Evolutionary conservation across 257 asterid genomes (phyloP), one percentile per base, ranked within the genome.

Genomic region (Capsicum rhomboideum): DNA sequence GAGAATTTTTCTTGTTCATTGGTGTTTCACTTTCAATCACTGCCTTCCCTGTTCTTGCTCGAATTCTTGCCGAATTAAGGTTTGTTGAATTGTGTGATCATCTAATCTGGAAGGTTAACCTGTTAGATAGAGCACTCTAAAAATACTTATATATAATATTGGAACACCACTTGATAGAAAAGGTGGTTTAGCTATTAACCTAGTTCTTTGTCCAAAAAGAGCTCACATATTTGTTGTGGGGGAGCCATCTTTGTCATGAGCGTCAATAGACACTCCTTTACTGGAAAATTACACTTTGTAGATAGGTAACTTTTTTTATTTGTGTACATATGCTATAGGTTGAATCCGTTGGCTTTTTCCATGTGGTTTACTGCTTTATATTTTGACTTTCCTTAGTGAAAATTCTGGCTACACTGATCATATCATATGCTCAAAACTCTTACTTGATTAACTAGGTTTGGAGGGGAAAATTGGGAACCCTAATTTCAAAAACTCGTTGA

Each of bases 11-110:
- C 10, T 82, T 93, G 6, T 92, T 92, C 88, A 92, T 92, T 88
- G 94, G 93, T 20, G 93, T 93, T 0, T 89, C 96, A 1, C 89
- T 93, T 14, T 93, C 97, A 23, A 89, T 90, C 86, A 92, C 97
- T 0, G 96, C 94, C 46, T 91, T 92, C 44, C 96, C 96, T 2
- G 96, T 92, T 3, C 93, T 90, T 9, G 97, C 97, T 0, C 90
- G 96, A 6, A 88, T 93, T 6, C 83, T 93, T 0, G 94, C 97
- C 0, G 94, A 93, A 90, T 87, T 92, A 20, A 91, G 80, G 79
- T 72, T 10, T 10, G n/a, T 71, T 71, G 31, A 6, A 71, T 11
- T 71, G 16, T n/a, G 3, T 4, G 4, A 72, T 44, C 13, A 21
- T 69, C 31, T 18, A 10, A 40, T 20, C 6, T 69, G 3, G 9